phyloP scores from a whole-genome alignment of 345 rosid species.

The Aurinia saxatilis region DNA sequence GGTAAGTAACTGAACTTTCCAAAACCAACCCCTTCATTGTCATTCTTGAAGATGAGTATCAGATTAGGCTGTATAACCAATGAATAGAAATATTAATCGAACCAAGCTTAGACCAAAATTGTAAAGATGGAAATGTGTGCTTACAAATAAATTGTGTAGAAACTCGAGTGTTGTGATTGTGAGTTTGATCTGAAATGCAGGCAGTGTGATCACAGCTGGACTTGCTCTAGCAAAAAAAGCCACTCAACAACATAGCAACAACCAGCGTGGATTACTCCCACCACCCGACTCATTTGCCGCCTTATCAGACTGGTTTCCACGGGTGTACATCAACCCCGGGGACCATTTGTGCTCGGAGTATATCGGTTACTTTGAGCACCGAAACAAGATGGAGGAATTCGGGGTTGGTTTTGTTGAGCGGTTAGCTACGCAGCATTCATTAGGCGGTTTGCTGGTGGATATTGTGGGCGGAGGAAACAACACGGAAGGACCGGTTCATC shows the following conservation, averaged over 20 bases:
- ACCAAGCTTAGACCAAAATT: too few species aligned
- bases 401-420: constrained; percentile 67
- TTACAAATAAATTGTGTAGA: background rate
- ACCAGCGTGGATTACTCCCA: constrained; percentile 41
- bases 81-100: background rate
- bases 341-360: constrained; percentile 82
- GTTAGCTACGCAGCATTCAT: constrained; percentile 63
- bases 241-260: constrained; percentile 28
- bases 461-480: constrained; percentile 39
- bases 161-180: background rate
- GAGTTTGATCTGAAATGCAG: constrained; percentile 15
- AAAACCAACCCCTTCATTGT: background rate
- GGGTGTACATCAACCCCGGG: constrained; percentile 46
- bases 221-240: constrained; percentile 56
- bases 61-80: background rate
- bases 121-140: too few species aligned
- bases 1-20: constrained; percentile 34
- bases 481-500: constrained; percentile 59
- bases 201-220: constrained; percentile 80
- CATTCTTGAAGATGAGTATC: background rate
- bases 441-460: constrained; percentile 56
- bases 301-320: constrained; percentile 61
- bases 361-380: constrained; percentile 77
- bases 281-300: constrained; percentile 43
- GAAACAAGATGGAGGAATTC: constrained; percentile 77